Base-by-base conservation (phyloP, 306 rosid genomes). In the Vigna radiata region DNA sequence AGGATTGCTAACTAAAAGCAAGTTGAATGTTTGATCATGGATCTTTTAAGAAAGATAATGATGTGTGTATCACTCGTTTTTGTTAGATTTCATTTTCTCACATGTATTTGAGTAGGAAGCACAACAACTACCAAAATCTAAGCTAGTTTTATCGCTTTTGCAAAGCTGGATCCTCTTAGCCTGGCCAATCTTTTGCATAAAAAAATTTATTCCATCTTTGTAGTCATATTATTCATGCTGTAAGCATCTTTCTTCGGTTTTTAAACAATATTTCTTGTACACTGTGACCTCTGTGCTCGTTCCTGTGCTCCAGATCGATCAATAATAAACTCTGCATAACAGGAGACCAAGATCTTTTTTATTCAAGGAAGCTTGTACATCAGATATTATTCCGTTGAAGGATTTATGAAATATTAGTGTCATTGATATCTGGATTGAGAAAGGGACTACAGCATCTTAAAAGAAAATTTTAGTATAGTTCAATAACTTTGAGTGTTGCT, bases 281-380 rank as follows among this genome's bases (percentile, higher is more conserved):
- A 44, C 29, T 15, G 18, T 8, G 6, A 7, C 47, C 9, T 11
- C 5, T 25, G 49, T 65, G 55, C 66, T 76, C 4, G 44, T 27
- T 76, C 41, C 33, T 66, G 55, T 53, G 48, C 55, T 76, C 73
- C 16, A 65, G n/a, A 61, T 50, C 56, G 23, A 36, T 39, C 21
- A 21, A 67, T 6, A 67, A 19, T 14, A 43, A 47, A 61, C 48
- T 29, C 53, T 25, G 21, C 56, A 41, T 67, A 15, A 17, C 59
- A 54, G 68, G 56, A 64, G 16, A 21, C 27, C 27, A 25, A 37
- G 27, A 27, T 27, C 36, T 18, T 8, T 59, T 27, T 59, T 27
- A 6, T 27, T 59, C 41, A 59, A 44, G 27, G 41, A 31, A 58
- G 61, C 50, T 33, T 59, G 41, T 27, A 19, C 65, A 59, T 59